Conservation (phyloP, 345 rosid genomes). For the Passiflora organensis region DNA sequence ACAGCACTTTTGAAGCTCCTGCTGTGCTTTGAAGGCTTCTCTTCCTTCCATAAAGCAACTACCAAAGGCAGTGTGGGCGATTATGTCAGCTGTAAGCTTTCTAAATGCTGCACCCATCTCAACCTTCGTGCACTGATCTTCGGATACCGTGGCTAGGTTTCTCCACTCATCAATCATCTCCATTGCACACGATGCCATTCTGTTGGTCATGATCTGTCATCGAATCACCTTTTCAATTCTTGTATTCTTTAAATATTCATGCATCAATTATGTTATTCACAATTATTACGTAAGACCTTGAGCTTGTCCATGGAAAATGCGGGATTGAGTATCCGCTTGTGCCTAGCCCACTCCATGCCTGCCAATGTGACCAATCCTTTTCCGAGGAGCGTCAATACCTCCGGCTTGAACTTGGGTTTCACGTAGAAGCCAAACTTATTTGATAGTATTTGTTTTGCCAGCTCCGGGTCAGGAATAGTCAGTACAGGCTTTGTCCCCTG, state of each 20-base stretch:
- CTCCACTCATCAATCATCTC: conserved; percentile 54
- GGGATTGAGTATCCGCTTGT: conserved; percentile 66
- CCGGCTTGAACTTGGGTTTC: conserved; percentile 51
- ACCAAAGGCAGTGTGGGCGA: conserved; percentile 72
- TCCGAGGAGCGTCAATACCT: conserved; percentile 57
- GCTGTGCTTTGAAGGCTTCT: conserved; percentile 62
- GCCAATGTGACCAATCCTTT: conserved; percentile 63
- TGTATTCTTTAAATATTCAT: no score
- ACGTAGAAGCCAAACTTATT: conserved; percentile 62
- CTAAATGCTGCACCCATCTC: conserved; percentile 67
- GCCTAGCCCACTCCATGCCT: conserved; percentile 64
- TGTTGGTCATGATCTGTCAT: conserved; percentile 44
- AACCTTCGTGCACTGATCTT: conserved; percentile 35
- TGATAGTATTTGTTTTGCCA: conserved; percentile 64
- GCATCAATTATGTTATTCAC: no score
- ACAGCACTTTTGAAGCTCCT: conserved; percentile 50
- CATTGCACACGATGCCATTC: conserved; percentile 43
- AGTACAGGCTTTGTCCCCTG: conserved; percentile 66
- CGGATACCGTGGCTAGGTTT: conserved; percentile 17
- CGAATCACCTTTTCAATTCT: no score
- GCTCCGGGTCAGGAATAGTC: conserved; percentile 69
- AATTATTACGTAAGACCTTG: conserved; percentile 57
- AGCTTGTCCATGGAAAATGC: conserved; percentile 86
- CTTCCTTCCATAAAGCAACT: conserved; percentile 68
- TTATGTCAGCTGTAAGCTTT: conserved; percentile 60